Evolutionary conservation across 1,284 basidiomycete species (phyloP).

Genomic region (Trametes versicolor): DNA sequence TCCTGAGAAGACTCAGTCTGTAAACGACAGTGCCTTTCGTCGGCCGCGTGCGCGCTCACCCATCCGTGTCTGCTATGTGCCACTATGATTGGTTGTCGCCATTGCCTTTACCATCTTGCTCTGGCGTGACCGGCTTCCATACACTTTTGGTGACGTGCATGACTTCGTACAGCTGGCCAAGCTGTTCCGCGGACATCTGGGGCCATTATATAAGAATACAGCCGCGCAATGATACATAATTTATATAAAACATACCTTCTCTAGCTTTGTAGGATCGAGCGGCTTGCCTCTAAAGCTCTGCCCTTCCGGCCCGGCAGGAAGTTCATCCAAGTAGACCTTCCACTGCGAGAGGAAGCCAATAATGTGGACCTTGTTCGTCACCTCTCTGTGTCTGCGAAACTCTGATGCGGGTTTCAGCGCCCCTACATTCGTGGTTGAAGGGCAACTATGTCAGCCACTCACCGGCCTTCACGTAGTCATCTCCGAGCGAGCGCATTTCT

Average conservation of each 20-base stretch:
- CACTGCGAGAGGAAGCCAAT: conserved; percentile 95
- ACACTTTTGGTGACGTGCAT: conserved; percentile 90
- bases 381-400: conserved; percentile 82
- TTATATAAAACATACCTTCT: conserved; percentile 67
- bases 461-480: conserved; percentile 90
- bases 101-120: conserved; percentile 29
- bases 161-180: conserved; percentile 91
- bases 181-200: conserved; percentile 91
- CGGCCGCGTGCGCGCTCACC: background rate
- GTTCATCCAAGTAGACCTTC: conserved; percentile 88
- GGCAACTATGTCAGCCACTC: conserved; percentile 27
- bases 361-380: conserved; percentile 87
- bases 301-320: conserved; percentile 58
- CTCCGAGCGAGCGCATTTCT: conserved; percentile 90
- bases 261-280: conserved; percentile 79
- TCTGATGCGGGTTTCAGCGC: conserved; percentile 56
- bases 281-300: conserved; percentile 71
- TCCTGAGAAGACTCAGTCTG: background rate
- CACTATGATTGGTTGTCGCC: conserved; percentile 11
- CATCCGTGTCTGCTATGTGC: background rate
- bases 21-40: background rate
- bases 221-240: background rate
- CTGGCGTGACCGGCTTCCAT: conserved; percentile 67
- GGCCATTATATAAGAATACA: background rate
- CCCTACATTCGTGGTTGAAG: background rate